phyloP scores from a whole-genome alignment of 1,284 basidiomycete genomes.

The Cystobasidium sp. region DNA sequence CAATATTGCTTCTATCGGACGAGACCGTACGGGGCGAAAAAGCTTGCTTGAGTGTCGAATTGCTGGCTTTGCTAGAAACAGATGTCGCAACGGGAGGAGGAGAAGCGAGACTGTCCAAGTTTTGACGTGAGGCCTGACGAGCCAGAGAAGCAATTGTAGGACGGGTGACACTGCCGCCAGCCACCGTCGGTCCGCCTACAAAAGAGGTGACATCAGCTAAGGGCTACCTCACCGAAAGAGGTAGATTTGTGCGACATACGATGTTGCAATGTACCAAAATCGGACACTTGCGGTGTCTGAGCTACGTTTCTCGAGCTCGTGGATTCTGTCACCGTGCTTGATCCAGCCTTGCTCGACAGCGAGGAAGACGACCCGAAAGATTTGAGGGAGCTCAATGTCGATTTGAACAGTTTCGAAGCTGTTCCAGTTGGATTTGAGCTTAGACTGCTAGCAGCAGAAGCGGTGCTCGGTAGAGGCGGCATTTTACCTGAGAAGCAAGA shows the following conservation, averaged over 20 bases:
- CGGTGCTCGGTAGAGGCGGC: neutral
- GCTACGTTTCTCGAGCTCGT: neutral
- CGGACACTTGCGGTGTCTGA: neutral
- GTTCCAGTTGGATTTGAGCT: neutral
- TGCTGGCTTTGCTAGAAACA: neutral
- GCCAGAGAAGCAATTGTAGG: slow-evolving; percentile 35
- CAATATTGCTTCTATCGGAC: neutral
- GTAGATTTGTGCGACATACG: neutral
- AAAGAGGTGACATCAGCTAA: neutral
- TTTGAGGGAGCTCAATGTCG: slow-evolving; percentile 16
- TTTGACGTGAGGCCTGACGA: slow-evolving; percentile 13
- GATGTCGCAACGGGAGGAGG: neutral
- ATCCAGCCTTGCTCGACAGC: slow-evolving; percentile 12
- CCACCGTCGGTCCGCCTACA: neutral
- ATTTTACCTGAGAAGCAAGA: slow-evolving; percentile 13
- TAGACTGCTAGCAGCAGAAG: neutral
- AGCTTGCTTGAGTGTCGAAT: neutral
- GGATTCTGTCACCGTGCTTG: neutral
- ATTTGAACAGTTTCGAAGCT: slow-evolving; percentile 38
- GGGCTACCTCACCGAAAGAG: neutral
- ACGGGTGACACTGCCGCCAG: neutral
- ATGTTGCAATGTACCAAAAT: slow-evolving; percentile 8
- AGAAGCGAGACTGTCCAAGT: slow-evolving; percentile 10
- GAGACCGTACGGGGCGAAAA: neutral
- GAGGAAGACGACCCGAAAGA: slow-evolving; percentile 32